phyloP scores from a whole-genome alignment of 768 basidiomycete species.

The Cystofilobasidium bisporidii region DNA sequence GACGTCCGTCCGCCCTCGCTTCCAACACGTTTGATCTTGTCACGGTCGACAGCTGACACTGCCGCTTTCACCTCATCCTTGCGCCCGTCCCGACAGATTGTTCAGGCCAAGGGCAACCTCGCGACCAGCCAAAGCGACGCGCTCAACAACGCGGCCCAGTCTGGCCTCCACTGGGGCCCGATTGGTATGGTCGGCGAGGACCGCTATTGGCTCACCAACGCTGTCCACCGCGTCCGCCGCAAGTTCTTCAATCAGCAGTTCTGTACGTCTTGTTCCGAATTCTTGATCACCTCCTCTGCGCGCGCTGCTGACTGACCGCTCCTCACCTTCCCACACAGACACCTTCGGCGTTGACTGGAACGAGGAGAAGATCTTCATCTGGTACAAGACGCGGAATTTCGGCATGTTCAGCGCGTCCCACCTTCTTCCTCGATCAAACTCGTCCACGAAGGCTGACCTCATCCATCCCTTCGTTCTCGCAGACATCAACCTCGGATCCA shows the following conservation, averaged over 20 bases:
- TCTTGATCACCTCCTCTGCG: conserved; percentile 16
- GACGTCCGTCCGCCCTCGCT: conserved; percentile 3
- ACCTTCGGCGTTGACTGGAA: conserved; percentile 25
- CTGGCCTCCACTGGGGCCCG: conserved; percentile 57
- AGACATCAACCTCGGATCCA: conserved; percentile 9
- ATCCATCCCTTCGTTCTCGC: neutral
- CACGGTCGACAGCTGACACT: too few relatives aligned
- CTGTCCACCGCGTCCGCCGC: conserved; percentile 60
- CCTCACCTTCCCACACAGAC: neutral
- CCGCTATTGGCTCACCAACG: conserved; percentile 60
- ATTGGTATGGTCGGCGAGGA: conserved; percentile 50
- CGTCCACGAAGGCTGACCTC: too few relatives aligned
- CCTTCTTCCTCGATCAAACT: too few relatives aligned
- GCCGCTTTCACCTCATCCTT: neutral
- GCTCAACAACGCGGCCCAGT: conserved; percentile 50
- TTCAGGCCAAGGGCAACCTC: conserved; percentile 52
- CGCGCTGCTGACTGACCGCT: neutral
- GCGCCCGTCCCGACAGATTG: conserved; percentile 42
- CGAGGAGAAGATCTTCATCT: conserved; percentile 12
- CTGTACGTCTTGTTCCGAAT: too few relatives aligned
- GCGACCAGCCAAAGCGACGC: conserved; percentile 45
- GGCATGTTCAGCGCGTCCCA: neutral
- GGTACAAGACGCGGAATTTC: conserved; percentile 9
- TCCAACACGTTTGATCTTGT: too few relatives aligned
- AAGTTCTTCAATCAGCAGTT: conserved; percentile 56